These are phyloP conservation scores for Cutaneotrichosporon mucoides DNA, from an alignment of 1,284 basidiomycete genomes.

Conservation along the genomic window DNA sequence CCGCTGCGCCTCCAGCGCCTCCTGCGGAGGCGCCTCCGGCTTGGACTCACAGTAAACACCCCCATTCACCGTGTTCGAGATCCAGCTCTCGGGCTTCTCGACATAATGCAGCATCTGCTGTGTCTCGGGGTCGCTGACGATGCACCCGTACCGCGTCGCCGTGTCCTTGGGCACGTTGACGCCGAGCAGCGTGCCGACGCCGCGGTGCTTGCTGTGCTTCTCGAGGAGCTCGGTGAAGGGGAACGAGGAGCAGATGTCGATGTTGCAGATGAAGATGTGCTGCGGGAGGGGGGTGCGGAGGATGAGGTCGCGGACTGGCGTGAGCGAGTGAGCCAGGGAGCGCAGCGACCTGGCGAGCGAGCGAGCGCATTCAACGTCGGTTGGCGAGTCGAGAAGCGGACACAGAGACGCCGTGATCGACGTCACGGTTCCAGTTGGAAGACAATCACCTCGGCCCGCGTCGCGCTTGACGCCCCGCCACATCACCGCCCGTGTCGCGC, in stretches of 20 bases:
- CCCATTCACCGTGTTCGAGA: constrained; percentile 53
- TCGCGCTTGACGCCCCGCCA: too few species aligned
- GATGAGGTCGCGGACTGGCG: constrained; percentile 53
- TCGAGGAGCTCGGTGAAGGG: constrained; percentile 51
- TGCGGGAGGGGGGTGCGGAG: constrained; percentile 49
- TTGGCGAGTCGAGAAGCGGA: too few species aligned
- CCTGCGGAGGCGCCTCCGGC: too few species aligned
- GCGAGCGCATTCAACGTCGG: too few species aligned
- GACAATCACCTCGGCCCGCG: too few species aligned
- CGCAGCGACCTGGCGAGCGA: not conserved
- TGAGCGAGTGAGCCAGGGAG: constrained; percentile 1
- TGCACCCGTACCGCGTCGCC: constrained; percentile 53
- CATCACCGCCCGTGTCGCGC: too few species aligned
- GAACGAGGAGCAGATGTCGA: constrained; percentile 54
- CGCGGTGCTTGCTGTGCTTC: constrained; percentile 52
- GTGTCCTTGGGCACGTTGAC: constrained; percentile 51
- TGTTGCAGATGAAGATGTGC: constrained; percentile 55
- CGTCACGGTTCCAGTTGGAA: too few species aligned
- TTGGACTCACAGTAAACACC: constrained; percentile 46
- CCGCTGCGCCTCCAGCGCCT: too few species aligned
- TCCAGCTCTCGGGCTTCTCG: constrained; percentile 55
- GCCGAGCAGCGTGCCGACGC: constrained; percentile 53
- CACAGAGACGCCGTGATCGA: too few species aligned
- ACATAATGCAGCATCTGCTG: constrained; percentile 51
- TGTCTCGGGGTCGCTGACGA: constrained; percentile 51